Evolutionary conservation across 352 stramenopile genomes (phyloP), one percentile per base, ranked within the genome.

Genomic region (Phytophthora megakarya): DNA sequence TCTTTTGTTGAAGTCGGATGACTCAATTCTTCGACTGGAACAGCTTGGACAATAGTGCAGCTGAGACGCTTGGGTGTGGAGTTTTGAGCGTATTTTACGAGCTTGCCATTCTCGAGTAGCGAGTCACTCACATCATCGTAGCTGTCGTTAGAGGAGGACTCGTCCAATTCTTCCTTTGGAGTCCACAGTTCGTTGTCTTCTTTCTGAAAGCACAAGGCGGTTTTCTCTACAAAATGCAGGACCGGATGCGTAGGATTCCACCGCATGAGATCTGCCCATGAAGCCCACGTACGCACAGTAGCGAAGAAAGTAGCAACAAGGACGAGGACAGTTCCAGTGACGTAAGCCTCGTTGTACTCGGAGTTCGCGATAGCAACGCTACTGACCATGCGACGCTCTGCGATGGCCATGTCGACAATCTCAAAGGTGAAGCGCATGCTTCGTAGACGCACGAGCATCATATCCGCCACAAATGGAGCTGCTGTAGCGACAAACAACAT

Each of bases 391-490:
- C 66, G 62, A 35, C 61, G 69, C 23, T 74, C 56, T 25, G 23
- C 56, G 13, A 75, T 61, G 15, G 61, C 67, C 61, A 72, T 72
- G 4, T 55, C 32, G 19, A 72, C 33, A 11, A 74, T 57, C 25
- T 74, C 61, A 28, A 70, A 74, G 21, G 66, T 74, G 53, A 74
- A 74, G 44, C 66, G 67, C 52, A 75, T 67, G 33, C 66, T 61
- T 16, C 67, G 62, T 10, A 68, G 51, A 46, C 56, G 62, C 7
- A 69, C 57, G 11, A 75, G n/a, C 28, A 72, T 30, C 0, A 72
- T 69, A 30, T 75, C 63, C 11, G 51, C 51, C 1, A 53, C 62
- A 37, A 75, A 69, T 2, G 67, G 67, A 16, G 46, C 12, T 28
- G 62, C 25, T 1, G 35, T 68, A 7, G 49, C 51, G 15, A 72